phyloP scores from a whole-genome alignment of 2,329 filamentous ascomycete species.

The Drechslerella stenobrocha region DNA sequence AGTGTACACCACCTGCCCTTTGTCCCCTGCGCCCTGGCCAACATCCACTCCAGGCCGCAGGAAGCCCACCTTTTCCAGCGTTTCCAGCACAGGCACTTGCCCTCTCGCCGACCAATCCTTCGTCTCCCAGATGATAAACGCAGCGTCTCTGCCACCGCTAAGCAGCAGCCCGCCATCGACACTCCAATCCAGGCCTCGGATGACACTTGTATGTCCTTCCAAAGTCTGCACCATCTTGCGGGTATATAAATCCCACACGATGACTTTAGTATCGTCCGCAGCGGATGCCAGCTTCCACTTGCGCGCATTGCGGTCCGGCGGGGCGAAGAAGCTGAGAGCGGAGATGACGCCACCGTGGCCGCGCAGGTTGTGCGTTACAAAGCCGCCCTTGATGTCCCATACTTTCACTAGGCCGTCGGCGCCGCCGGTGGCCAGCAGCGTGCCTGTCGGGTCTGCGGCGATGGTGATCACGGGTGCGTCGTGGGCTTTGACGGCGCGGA shows the following conservation, averaged over 20 bases:
- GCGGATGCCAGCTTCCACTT: conserved; percentile 82
- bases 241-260: conserved; percentile 89
- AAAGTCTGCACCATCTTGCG: conserved; percentile 74
- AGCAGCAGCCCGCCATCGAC: conserved; percentile 62
- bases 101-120: conserved; percentile 79
- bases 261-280: conserved; percentile 88
- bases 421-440: conserved; percentile 85
- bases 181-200: conserved; percentile 75
- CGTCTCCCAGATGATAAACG: conserved; percentile 87
- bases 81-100: conserved; percentile 81
- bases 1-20: conserved; percentile 62
- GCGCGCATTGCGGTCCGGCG: conserved; percentile 58
- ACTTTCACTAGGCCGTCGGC: conserved; percentile 94
- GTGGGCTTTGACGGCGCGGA: conserved; percentile 85
- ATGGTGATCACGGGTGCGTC: conserved; percentile 84
- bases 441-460: conserved; percentile 82
- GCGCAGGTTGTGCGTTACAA: conserved; percentile 91
- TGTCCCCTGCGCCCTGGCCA: conserved; percentile 31
- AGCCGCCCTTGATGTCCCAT: conserved; percentile 90
- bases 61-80: conserved; percentile 82
- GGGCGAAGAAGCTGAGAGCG: conserved; percentile 84
- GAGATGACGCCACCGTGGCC: conserved; percentile 90
- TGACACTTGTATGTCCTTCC: conserved; percentile 92
- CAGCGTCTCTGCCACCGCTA: conserved; percentile 88
- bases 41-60: conserved; percentile 70